These are phyloP conservation scores for Aspergillus sp. DNA, from an alignment of 2,329 filamentous ascomycete genomes.

Conservation along the genomic window DNA sequence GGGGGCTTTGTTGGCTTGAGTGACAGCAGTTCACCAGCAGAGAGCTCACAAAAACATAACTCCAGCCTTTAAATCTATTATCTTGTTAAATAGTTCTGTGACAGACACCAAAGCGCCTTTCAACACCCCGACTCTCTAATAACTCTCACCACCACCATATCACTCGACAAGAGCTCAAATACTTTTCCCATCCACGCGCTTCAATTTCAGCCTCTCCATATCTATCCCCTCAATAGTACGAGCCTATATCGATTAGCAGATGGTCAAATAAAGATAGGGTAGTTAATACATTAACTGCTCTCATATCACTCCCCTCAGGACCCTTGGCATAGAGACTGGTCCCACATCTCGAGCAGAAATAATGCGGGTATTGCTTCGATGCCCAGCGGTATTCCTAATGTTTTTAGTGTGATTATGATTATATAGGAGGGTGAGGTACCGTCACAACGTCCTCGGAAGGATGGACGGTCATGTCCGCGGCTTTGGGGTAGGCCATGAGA, in stretches of 20 bases:
- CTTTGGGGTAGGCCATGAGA: slow-evolving; percentile 27
- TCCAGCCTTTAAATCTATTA: no score
- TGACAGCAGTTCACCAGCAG: no score
- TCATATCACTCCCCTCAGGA: slow-evolving; percentile 20
- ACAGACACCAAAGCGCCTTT: no score
- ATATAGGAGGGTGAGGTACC: not conserved
- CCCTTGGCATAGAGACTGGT: slow-evolving; percentile 27
- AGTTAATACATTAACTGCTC: slow-evolving; percentile 29
- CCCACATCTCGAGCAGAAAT: slow-evolving; percentile 32
- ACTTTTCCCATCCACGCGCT: not conserved
- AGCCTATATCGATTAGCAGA: not conserved
- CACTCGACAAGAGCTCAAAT: not conserved
- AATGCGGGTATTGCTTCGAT: slow-evolving; percentile 25
- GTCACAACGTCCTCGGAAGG: slow-evolving; percentile 24
- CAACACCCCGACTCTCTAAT: not conserved
- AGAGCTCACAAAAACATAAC: no score
- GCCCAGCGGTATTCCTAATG: slow-evolving; percentile 28
- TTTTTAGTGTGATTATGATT: not conserved
- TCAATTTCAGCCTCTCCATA: not conserved
- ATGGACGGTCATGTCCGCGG: slow-evolving; percentile 22
- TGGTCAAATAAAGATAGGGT: not conserved
- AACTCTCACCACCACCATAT: not conserved
- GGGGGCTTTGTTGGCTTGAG: no score
- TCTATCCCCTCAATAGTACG: not conserved
- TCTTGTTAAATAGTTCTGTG: no score